Percentiles rank a stretch among this genome's conserved stretches.
Evolutionary conservation across 805 yeast species (phyloP).

Genomic region (Schizosaccharomyces cryophilus): DNA sequence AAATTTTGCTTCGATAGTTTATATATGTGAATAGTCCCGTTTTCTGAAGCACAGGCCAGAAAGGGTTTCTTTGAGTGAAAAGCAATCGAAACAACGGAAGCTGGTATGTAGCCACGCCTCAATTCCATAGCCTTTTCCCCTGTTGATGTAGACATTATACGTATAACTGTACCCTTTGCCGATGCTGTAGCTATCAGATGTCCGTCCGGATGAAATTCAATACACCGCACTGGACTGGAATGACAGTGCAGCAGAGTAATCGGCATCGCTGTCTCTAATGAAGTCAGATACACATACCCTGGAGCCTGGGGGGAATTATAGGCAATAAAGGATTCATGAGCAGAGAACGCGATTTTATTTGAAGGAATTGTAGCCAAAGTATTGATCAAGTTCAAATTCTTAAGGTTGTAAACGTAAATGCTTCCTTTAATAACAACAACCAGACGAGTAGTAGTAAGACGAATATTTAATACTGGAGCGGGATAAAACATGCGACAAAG

Average conservation of each 20-base stretch:
- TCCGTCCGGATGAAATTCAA: constrained; percentile 57
- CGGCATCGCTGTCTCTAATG: background rate
- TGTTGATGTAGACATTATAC: constrained; percentile 28
- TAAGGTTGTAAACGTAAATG: constrained; percentile 66
- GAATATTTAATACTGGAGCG: background rate
- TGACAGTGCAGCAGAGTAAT: background rate
- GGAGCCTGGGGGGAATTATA: background rate
- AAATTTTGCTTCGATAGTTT: background rate
- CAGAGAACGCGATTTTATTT: background rate
- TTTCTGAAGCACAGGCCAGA: background rate
- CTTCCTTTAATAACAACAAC: constrained; percentile 58
- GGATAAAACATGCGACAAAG: background rate
- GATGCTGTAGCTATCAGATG: constrained; percentile 69
- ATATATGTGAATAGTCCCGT: background rate
- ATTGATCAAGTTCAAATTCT: constrained; percentile 62
- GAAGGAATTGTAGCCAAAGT: constrained; percentile 33
- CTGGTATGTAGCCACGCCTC: background rate
- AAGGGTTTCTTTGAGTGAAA: background rate
- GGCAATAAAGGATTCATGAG: background rate
- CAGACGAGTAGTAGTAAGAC: constrained; percentile 20
- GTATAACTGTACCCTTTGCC: constrained; percentile 64
- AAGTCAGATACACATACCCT: background rate
- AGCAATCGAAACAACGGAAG: background rate
- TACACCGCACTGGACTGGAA: background rate
- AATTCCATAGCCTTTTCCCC: background rate